These are phyloP conservation scores for Cryptomeria japonica DNA, from an alignment of 75 land plant species.

Conservation along the genomic window DNA sequence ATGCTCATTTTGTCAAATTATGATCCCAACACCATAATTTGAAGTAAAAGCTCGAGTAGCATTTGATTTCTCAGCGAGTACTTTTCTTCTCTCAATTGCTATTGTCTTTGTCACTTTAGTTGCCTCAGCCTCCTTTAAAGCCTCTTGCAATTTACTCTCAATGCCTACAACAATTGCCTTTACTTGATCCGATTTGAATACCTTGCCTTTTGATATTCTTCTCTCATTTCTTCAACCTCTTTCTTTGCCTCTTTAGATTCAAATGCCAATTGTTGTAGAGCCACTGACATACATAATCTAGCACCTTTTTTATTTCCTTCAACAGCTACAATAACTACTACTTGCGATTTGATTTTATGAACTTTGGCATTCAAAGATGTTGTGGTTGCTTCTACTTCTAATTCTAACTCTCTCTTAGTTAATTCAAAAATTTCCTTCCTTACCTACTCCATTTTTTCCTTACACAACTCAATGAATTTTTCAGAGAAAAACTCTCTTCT, in stretches of 20 bases:
- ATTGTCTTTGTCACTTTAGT: constrained; percentile 65
- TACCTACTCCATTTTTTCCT: constrained; percentile 54
- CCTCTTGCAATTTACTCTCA: constrained; percentile 48
- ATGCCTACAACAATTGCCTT: constrained; percentile 39
- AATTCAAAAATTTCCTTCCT: constrained; percentile 55
- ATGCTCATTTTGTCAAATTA: constrained; percentile 68
- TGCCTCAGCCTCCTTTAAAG: constrained; percentile 58
- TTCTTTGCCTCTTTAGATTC: constrained; percentile 55
- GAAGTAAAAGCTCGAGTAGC: constrained; percentile 43
- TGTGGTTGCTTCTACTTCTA: constrained; percentile 55
- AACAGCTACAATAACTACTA: constrained; percentile 44
- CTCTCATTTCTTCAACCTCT: constrained; percentile 62
- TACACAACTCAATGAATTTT: constrained; percentile 39
- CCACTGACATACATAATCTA: constrained; percentile 49
- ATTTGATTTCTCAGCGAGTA: constrained; percentile 43
- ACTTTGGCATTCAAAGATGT: constrained; percentile 58
- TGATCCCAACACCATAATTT: constrained; percentile 46
- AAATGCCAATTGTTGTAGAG: constrained; percentile 55
- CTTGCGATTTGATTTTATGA: constrained; percentile 49
- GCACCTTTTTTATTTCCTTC: constrained; percentile 57
- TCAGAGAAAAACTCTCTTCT: constrained; percentile 51
- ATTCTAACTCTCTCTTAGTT: constrained; percentile 65
- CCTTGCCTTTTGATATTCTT: constrained; percentile 43
- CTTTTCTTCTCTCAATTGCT: constrained; percentile 46
- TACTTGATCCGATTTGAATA: constrained; percentile 48